Base-by-base conservation (phyloP, 2,329 filamentous ascomycete genomes). In the Botrytis cinerea region DNA sequence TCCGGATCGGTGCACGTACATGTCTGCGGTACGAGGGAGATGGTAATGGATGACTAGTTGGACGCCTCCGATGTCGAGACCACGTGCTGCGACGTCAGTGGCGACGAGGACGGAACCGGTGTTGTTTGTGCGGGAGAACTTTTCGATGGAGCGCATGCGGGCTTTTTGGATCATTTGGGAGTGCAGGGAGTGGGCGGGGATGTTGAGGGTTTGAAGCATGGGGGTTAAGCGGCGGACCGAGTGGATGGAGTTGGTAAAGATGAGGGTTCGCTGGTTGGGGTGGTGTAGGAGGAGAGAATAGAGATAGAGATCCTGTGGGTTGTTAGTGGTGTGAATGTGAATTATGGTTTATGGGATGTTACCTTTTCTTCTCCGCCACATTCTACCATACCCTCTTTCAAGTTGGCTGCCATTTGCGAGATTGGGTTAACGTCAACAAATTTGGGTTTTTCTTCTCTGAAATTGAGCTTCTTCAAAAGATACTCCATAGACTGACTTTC, bases 161-260 rank as follows among this genome's bases (percentile, higher is more conserved):
- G 96, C 95, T 82, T 98, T 98, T 83, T 99, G 96, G 1, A 91
- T 87, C 96, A 99, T 98, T 76, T 94, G 92, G 0, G 94, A 98
- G 83, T 99, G 96, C 0, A 99, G 85, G 0, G 93, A 90, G 18
- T 93, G 85, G 1, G 91, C 92, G 3, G 91, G 90, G 14, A 98
- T 86, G 75, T 91, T 89, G 69, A 99, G 89, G 77, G 93, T 93
- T 78, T 95, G 90, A 2, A 99, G 87, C 80, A 98, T 89, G 0
- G 95, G 93, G 0, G 92, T 90, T 20, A 99, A 86, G 54, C 96
- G 93, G 62, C 94, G 92, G 70, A 97, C 95, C 4, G 95, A 92
- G 70, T 93, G 93, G 82, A 99, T 98, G 62, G 95, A 97, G 84
- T 99, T 99, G 43, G 95, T 94, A 82, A 99, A 99, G 66, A 99